Evolutionary conservation across 176 grass and related monocot genomes (phyloP).

Genomic region (Tillandsia fasciculata): DNA sequence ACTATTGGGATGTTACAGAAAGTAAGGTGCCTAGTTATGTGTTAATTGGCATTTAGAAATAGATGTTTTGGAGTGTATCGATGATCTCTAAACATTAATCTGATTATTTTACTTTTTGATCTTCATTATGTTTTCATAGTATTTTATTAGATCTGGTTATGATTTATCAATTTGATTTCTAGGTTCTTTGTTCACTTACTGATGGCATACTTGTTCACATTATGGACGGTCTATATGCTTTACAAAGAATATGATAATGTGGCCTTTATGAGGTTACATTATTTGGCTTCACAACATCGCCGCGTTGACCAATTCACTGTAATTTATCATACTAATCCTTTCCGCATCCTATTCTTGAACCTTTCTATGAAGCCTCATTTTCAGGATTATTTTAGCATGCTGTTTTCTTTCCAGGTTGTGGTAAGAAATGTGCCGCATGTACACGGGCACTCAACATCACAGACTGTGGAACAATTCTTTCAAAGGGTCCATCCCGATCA

Average conservation of each 20-base stretch:
- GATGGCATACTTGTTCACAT: conserved; percentile 85
- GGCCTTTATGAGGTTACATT: conserved; percentile 94
- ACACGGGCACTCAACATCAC: conserved; percentile 70
- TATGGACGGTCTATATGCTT: conserved; percentile 74
- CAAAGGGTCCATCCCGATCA: conserved; percentile 83
- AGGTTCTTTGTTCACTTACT: conserved; percentile 93
- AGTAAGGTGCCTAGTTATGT: no score
- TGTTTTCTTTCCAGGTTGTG: conserved; percentile 54
- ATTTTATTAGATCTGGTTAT: conserved; percentile 3
- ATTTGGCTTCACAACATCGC: conserved; percentile 75
- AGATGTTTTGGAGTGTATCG: no score
- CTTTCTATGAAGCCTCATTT: neutral
- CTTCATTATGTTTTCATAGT: neutral
- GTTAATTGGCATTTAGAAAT: no score
- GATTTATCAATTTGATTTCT: conserved; percentile 7
- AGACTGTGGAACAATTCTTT: conserved; percentile 89
- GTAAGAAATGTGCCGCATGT: conserved; percentile 76
- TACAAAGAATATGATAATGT: conserved; percentile 93
- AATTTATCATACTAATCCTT: conserved; percentile 17
- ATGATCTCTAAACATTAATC: neutral
- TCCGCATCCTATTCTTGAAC: neutral
- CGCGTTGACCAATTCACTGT: conserved; percentile 91
- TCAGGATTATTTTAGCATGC: neutral
- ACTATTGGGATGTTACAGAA: no score
- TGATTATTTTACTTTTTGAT: neutral